Conservation (phyloP, 768 basidiomycete species). For the Sistotremastrum suecicum region DNA sequence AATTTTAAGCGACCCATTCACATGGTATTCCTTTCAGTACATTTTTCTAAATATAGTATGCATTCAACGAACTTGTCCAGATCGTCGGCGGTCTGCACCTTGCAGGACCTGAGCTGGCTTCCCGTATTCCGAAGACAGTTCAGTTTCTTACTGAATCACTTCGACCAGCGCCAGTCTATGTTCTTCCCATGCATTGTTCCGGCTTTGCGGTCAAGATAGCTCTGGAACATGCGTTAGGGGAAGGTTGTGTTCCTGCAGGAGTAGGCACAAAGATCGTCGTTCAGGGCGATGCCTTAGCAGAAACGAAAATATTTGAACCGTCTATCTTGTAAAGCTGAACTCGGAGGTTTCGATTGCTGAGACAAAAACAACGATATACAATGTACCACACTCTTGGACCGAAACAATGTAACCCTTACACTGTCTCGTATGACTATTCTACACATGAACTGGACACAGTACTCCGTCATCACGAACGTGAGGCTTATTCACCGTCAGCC, state of each 20-base stretch:
- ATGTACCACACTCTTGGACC: too few species aligned
- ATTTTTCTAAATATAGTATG: background rate
- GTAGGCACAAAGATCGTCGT: constrained; percentile 55
- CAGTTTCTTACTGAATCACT: constrained; percentile 51
- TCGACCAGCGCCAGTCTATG: constrained; percentile 47
- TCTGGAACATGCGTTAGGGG: constrained; percentile 52
- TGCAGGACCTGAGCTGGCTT: constrained; percentile 49
- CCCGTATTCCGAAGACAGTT: constrained; percentile 56
- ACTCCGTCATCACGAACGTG: too few species aligned
- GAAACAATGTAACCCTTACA: too few species aligned
- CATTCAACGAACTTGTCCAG: constrained; percentile 19
- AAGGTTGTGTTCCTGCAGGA: constrained; percentile 66
- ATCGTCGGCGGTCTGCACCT: constrained; percentile 75
- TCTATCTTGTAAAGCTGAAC: background rate
- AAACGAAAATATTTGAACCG: constrained; percentile 10
- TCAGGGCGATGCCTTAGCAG: constrained; percentile 24
- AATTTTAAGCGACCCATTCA: constrained; percentile 56
- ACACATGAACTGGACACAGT: too few species aligned
- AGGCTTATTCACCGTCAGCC: too few species aligned
- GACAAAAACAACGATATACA: too few species aligned
- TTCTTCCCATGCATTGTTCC: constrained; percentile 78
- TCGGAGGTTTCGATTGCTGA: too few species aligned
- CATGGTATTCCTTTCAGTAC: constrained; percentile 34
- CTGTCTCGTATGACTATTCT: too few species aligned
- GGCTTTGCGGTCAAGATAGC: constrained; percentile 68